phyloP scores from a whole-genome alignment of 345 rosid genomes.

The Crucihimalaya himalaica region DNA sequence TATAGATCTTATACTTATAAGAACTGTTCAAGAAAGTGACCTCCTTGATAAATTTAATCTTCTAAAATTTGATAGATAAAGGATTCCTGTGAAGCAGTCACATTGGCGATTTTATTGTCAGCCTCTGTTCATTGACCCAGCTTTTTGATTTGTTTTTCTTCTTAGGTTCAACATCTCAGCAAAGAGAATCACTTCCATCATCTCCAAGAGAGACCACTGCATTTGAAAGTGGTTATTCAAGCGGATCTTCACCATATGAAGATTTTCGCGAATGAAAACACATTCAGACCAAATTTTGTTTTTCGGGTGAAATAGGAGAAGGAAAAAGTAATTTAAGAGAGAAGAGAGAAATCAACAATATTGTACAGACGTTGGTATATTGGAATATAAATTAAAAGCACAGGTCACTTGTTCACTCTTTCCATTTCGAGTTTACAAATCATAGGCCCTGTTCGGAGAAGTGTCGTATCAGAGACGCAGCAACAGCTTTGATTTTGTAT shows the following conservation, averaged over 20 bases:
- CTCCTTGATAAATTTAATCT: no score
- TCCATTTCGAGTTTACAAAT: background rate
- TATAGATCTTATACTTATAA: background rate
- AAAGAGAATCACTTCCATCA: slow-evolving; percentile 68
- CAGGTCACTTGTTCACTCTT: slow-evolving; percentile 7
- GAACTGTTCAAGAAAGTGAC: background rate
- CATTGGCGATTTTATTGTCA: no score
- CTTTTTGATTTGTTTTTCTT: background rate
- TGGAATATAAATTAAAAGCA: slow-evolving; percentile 26
- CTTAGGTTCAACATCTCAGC: slow-evolving; percentile 81
- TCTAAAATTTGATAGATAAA: no score
- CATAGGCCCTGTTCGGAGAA: background rate
- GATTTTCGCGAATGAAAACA: slow-evolving; percentile 58
- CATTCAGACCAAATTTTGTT: slow-evolving; percentile 21
- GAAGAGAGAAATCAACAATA: slow-evolving; percentile 10
- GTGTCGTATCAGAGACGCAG: no score
- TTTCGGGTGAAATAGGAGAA: slow-evolving; percentile 13
- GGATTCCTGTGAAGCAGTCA: no score
- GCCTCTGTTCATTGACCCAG: slow-evolving; percentile 4
- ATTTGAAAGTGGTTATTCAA: slow-evolving; percentile 74
- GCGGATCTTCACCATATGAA: slow-evolving; percentile 80
- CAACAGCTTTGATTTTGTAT: background rate
- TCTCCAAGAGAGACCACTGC: slow-evolving; percentile 75
- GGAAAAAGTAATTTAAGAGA: background rate
- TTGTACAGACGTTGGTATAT: slow-evolving; percentile 42